Base-by-base conservation (phyloP, 495 filamentous ascomycete species). In the Clavariopsis aquatica region DNA sequence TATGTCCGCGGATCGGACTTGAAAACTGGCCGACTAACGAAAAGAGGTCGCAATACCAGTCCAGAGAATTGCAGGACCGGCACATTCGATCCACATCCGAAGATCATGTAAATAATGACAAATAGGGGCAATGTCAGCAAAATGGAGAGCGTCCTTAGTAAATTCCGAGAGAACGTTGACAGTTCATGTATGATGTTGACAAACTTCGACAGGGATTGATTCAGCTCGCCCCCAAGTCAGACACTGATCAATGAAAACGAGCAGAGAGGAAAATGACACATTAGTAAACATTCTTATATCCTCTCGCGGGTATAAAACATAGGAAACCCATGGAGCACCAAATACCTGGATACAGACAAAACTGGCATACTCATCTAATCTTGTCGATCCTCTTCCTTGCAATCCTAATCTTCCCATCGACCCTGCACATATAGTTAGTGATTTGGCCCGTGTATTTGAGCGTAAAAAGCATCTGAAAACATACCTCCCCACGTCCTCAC, bases 331-430 rank as follows among this genome's bases (percentile, higher is more conserved):
- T 26, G 1, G 22, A 7, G 27, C 8, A 29, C 26, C 26, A 31
- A 29, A 12, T 17, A 34, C 15, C 12, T 10, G 3, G 23, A 29
- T 31, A 8, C 17, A 83, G 20, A n/a, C 84, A 82, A 68, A 88
- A 86, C 56, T 86, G 83, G 13, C 58, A 26, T 34, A 24, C 23
- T 60, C 41, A 90, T 31, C 80, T 84, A 26, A 97, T 89, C 77
- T 89, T 89, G 60, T 82, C 83, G n/a, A 89, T 80, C 56, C 91
- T 81, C 74, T 92, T 89, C 81, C 89, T 95, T 34, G 87, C 92
- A 68, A 96, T 81, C 55, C 84, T 82, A 58, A 96, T 77, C 82
- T 98, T 98, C 68, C 83, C 81, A 52, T 83, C 82, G 49, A 94
- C 76, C 52, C 87, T 83, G 57, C 31, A 36, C 19, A 43, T 17